Evolutionary conservation across 2,329 filamentous ascomycete genomes (phyloP).

Genomic region (Fusarium clavum): DNA sequence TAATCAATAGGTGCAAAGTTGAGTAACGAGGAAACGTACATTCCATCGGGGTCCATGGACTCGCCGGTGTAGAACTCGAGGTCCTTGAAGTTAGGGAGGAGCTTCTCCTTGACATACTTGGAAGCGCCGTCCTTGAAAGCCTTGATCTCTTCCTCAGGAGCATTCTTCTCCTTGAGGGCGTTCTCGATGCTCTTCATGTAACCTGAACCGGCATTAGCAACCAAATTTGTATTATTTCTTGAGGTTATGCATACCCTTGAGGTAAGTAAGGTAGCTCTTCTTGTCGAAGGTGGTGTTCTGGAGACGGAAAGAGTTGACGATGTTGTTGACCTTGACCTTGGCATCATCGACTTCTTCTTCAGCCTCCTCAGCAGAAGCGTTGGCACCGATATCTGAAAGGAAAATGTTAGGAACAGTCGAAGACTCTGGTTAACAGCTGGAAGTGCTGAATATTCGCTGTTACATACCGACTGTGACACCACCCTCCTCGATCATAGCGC

Average conservation of each 20-base stretch:
- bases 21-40: constrained; percentile 69
- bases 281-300: constrained; percentile 84
- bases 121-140: constrained; percentile 83
- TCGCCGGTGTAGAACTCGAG: constrained; percentile 95
- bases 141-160: constrained; percentile 74
- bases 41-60: constrained; percentile 92
- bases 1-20: not conserved
- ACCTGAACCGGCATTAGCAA: constrained; percentile 57
- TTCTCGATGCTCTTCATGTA: constrained; percentile 94
- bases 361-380: constrained; percentile 93
- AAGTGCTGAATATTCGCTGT: not conserved
- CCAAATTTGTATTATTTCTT: not conserved
- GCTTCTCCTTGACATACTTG: constrained; percentile 82
- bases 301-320: constrained; percentile 92
- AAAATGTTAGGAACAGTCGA: constrained; percentile 20
- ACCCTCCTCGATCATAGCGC: constrained; percentile 86
- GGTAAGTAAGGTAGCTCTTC: constrained; percentile 83
- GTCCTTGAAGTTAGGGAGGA: constrained; percentile 90
- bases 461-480: constrained; percentile 77
- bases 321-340: constrained; percentile 85
- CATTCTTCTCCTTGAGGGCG: constrained; percentile 71
- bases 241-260: constrained; percentile 75
- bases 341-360: constrained; percentile 80
- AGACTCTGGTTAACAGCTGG: not conserved
- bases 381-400: constrained; percentile 84